A percentile compares a stretch with the other conserved stretches of the same genome.
These are phyloP conservation scores for Circinella umbellata DNA, from an alignment of 371 early-diverging fungal genomes.

Conservation along the genomic window DNA sequence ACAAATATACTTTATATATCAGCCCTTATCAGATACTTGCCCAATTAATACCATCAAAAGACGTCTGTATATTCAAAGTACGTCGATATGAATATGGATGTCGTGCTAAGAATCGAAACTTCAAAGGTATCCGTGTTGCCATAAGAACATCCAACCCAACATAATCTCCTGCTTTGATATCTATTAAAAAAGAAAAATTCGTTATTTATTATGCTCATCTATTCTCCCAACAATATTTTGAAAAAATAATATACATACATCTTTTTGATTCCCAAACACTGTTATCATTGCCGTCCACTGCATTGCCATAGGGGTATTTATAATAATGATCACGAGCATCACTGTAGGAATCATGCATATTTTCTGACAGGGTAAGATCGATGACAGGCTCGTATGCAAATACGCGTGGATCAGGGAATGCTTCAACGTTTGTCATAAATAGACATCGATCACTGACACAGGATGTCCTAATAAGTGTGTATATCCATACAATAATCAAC, in stretches of 20 bases:
- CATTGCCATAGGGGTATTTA: constrained; percentile 51
- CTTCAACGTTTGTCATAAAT: constrained; percentile 58
- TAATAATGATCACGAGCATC: constrained; percentile 31
- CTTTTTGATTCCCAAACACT: constrained; percentile 46
- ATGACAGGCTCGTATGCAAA: constrained; percentile 59
- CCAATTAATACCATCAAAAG: constrained; percentile 51
- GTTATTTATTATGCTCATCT: constrained; percentile 12
- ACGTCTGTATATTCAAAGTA: constrained; percentile 38
- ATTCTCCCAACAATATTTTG: too few species aligned
- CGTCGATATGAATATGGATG: constrained; percentile 43
- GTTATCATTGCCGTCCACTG: constrained; percentile 55
- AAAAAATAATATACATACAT: constrained; percentile 29
- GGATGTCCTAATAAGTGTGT: constrained; percentile 28
- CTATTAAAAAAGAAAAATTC: constrained; percentile 20
- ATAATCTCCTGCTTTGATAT: constrained; percentile 58
- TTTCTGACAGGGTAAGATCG: constrained; percentile 44
- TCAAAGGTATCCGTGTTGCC: constrained; percentile 53
- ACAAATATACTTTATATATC: too few species aligned
- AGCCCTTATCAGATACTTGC: constrained; percentile 23
- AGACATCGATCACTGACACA: constrained; percentile 65
- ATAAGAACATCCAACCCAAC: constrained; percentile 67
- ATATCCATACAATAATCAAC: neutral
- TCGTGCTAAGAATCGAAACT: constrained; percentile 45
- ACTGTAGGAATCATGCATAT: constrained; percentile 55
- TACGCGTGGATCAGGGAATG: constrained; percentile 52